phyloP scores from a whole-genome alignment of 2,329 filamentous ascomycete species.

The Ustilaginoidea virens region DNA sequence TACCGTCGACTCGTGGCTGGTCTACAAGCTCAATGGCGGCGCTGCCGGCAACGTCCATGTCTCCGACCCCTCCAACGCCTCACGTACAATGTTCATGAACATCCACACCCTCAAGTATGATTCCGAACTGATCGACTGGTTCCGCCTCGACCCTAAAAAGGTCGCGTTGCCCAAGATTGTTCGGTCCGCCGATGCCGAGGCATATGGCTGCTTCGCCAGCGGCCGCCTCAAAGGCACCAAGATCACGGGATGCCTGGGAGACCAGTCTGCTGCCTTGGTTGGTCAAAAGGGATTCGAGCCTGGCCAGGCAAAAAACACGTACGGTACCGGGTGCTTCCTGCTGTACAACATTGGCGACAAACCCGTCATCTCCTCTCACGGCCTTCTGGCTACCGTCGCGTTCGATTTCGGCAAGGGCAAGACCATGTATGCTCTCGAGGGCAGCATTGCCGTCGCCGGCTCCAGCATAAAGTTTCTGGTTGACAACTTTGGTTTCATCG shows the following conservation, averaged over 20 bases:
- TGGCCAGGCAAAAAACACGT: slow-evolving; percentile 71
- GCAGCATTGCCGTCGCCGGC: slow-evolving; percentile 62
- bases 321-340: slow-evolving; percentile 73
- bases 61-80: slow-evolving; percentile 71
- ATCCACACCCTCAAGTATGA: slow-evolving; percentile 62
- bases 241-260: slow-evolving; percentile 66
- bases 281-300: slow-evolving; percentile 65
- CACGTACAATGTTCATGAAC: slow-evolving; percentile 79
- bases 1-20: slow-evolving; percentile 67
- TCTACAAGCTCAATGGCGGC: slow-evolving; percentile 66
- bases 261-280: slow-evolving; percentile 69
- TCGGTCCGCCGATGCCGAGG: slow-evolving; percentile 52
- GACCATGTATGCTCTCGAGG: slow-evolving; percentile 61
- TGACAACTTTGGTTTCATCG: slow-evolving; percentile 41
- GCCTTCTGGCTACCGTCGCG: slow-evolving; percentile 61
- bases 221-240: slow-evolving; percentile 50
- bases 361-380: slow-evolving; percentile 65
- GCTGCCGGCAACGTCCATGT: slow-evolving; percentile 50
- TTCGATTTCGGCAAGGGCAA: slow-evolving; percentile 56
- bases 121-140: slow-evolving; percentile 57
- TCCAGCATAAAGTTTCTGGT: slow-evolving; percentile 58
- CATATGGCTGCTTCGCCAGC: slow-evolving; percentile 47
- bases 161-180: slow-evolving; percentile 63
- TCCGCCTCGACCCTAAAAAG: slow-evolving; percentile 54
- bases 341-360: slow-evolving; percentile 70